Evolutionary conservation across 352 stramenopile genomes (phyloP), one percentile per base, ranked within the genome.

Genomic region (Phytophthora nicotianae): DNA sequence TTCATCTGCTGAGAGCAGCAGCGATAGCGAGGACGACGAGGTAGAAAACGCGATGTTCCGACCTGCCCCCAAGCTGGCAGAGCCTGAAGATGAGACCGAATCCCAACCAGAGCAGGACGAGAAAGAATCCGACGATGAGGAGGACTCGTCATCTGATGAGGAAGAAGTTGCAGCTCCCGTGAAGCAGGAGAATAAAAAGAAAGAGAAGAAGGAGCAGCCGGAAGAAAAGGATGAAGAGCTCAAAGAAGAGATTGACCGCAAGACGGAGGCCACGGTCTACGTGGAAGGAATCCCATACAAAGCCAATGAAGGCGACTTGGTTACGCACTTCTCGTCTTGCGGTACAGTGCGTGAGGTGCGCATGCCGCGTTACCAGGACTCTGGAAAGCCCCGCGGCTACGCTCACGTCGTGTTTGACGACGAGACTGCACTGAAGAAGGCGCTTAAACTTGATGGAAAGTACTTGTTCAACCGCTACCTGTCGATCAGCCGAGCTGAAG

Each of bases 271-370:
- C 2, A 95, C 86, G 0, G 84, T 98, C 29, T 99, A 98, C 72
- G 87, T 99, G 35, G 94, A 99, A 75, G 96, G 97, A 21, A 96
- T 99, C 40, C 91, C 96, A 35, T 99, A 98, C 79, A 84, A 89
- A 47, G 85, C 83, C 5, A 90, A 81, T 42, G 91, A 97, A 62
- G 83, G 96, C 13, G 86, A 98, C 57, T 65, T 99, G 9, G 85
- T 91, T 32, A 88, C 70, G 5, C 97, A 98, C 68, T 97, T 98
- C 45, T 77, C 83, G 14, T 74, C 74, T 13, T 97, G 87, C 55
- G 79, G 86, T 9, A 86, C 92, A n/a, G 88, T 99, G 50, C 75
- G 94, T 51, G 89, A 98, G 55, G 69, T 99, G 48, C 89, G 96
- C n/a, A 85, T 99, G 65, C 95, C 97, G 6, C 88, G 88, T 13